Conservation (phyloP, 106 monocot species). For the Phalaenopsis aphrodite region DNA sequence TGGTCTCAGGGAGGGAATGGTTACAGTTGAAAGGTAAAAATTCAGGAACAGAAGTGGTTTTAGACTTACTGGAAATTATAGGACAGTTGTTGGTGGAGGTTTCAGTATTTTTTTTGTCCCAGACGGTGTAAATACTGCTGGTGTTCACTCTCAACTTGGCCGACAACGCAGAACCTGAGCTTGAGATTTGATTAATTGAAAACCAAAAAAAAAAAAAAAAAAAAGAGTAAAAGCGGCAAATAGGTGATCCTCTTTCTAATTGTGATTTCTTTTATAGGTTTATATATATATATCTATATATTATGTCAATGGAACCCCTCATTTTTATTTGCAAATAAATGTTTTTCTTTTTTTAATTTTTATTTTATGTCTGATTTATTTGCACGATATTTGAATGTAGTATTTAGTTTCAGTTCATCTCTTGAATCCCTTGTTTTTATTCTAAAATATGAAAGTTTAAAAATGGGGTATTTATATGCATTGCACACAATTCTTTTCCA, state of each 20-base stretch:
- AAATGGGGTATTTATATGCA: too few species aligned
- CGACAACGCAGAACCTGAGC: conserved; percentile 11
- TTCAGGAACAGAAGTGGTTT: neutral
- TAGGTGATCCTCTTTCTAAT: conserved; percentile 19
- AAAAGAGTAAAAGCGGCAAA: conserved; percentile 16
- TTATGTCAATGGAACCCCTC: conserved; percentile 13
- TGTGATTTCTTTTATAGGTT: conserved; percentile 27
- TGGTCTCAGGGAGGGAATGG: conserved; percentile 19
- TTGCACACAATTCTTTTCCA: too few species aligned
- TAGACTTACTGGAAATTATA: conserved; percentile 3
- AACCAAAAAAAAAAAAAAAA: neutral
- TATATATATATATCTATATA: conserved; percentile 9
- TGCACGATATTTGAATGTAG: too few species aligned
- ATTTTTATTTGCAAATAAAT: conserved; percentile 6
- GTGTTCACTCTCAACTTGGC: conserved; percentile 12
- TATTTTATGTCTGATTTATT: too few species aligned
- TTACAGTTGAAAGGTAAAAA: neutral
- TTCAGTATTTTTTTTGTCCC: neutral
- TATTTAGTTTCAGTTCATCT: too few species aligned
- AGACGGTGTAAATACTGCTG: conserved; percentile 8
- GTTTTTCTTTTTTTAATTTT: neutral
- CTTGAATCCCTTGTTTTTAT: too few species aligned
- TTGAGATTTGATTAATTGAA: conserved; percentile 18
- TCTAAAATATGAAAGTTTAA: too few species aligned
- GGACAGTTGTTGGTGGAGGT: conserved; percentile 3